These are phyloP conservation scores for Arthrobotrys pseudoclavata DNA, from an alignment of 2,329 filamentous ascomycete species.

Conservation along the genomic window DNA sequence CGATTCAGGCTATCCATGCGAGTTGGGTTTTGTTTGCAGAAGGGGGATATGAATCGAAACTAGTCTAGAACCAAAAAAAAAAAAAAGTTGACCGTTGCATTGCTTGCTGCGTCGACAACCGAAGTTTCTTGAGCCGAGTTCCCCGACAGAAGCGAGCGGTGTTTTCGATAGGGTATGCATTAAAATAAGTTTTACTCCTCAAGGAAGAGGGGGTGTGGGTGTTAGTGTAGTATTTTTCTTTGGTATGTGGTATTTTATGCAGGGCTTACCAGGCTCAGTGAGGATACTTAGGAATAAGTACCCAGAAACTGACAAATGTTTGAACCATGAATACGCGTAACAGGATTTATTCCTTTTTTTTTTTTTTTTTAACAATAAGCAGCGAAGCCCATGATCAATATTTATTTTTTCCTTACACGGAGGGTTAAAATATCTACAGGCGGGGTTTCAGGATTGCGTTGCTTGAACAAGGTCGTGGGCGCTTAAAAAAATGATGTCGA, in stretches of 20 bases:
- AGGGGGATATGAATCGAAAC: conserved; percentile 18
- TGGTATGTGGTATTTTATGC: conserved; percentile 43
- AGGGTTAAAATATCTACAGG: conserved; percentile 40
- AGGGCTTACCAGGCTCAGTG: neutral
- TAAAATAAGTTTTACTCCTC: conserved; percentile 36
- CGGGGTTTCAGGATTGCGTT: conserved; percentile 57
- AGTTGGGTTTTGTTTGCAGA: conserved; percentile 16
- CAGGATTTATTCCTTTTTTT: conserved; percentile 38
- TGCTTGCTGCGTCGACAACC: conserved; percentile 12
- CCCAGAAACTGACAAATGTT: conserved; percentile 14
- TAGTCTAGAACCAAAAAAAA: conserved; percentile 24
- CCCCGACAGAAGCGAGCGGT: conserved; percentile 25
- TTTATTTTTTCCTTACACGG: conserved; percentile 14
- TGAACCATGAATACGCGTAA: neutral
- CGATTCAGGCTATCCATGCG: conserved; percentile 21
- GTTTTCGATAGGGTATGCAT: conserved; percentile 12
- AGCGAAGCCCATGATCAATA: conserved; percentile 20
- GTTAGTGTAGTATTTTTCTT: conserved; percentile 27
- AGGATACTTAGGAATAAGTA: conserved; percentile 11
- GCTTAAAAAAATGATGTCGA: conserved; percentile 50
- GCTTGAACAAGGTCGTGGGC: conserved; percentile 50
- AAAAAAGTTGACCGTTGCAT: conserved; percentile 19
- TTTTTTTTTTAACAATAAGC: conserved; percentile 20
- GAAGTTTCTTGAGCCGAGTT: conserved; percentile 38
- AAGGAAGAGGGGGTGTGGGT: conserved; percentile 15